Percentiles rank a stretch among this genome's conserved stretches.
phyloP scores from a whole-genome alignment of 2,329 filamentous ascomycete genomes.

The Lachnellula willkommii region DNA sequence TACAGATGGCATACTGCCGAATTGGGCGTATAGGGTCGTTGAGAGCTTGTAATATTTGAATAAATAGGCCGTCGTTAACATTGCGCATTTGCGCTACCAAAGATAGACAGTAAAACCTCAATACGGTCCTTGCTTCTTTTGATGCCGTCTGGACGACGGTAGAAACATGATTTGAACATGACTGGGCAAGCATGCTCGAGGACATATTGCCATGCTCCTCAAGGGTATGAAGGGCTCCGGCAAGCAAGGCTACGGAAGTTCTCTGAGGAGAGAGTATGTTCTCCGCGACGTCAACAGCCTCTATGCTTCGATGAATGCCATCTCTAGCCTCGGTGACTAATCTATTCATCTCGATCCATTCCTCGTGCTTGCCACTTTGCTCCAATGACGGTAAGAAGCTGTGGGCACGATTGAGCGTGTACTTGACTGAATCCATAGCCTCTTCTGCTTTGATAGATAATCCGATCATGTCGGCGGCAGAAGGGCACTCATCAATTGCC shows the following conservation, averaged over 20 bases:
- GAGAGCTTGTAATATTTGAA: not conserved
- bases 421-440: not conserved
- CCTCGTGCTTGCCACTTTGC: not conserved
- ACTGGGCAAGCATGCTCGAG: not conserved
- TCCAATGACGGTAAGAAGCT: not conserved
- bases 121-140: not conserved
- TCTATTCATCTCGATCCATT: not conserved
- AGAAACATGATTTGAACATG: slow-evolving; percentile 4
- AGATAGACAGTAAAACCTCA: slow-evolving; percentile 16
- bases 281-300: slow-evolving; percentile 3
- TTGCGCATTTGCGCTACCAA: slow-evolving; percentile 14
- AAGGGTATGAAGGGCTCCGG: slow-evolving; percentile 10
- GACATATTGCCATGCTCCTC: slow-evolving; percentile 1
- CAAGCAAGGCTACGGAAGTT: slow-evolving; percentile 13
- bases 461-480: not conserved
- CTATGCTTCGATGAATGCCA: not conserved
- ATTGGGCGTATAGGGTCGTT: not conserved
- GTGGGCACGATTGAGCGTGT: not conserved
- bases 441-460: not conserved
- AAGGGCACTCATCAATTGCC: not conserved
- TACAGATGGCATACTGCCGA: not conserved
- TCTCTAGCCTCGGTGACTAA: not conserved
- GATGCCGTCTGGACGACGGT: not conserved
- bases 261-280: not conserved
- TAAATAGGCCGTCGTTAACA: slow-evolving; percentile 6